These are phyloP conservation scores for Aspergillus sergii DNA, from an alignment of 2,329 filamentous ascomycete genomes.

Conservation along the genomic window DNA sequence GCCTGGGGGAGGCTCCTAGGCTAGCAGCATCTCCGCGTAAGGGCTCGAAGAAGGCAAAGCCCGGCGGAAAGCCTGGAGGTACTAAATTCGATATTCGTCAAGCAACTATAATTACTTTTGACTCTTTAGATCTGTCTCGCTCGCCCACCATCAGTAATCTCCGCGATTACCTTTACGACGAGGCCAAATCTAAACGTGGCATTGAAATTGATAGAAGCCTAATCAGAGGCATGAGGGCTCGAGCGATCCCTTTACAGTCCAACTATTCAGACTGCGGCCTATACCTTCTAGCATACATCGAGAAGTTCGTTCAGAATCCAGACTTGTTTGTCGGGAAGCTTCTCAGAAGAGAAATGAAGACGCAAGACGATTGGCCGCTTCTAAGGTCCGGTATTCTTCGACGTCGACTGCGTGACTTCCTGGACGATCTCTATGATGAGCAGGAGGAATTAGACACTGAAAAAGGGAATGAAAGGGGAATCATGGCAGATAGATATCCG, in stretches of 20 bases:
- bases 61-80: constrained; percentile 31
- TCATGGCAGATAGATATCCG: constrained; percentile 32
- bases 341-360: constrained; percentile 65
- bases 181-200: constrained; percentile 67
- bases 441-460: constrained; percentile 50
- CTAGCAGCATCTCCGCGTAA: constrained; percentile 16
- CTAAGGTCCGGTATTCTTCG: constrained; percentile 63
- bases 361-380: constrained; percentile 56
- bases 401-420: constrained; percentile 63
- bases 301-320: constrained; percentile 77
- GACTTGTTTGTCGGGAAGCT: constrained; percentile 69
- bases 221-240: constrained; percentile 68
- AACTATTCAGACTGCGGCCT: constrained; percentile 91
- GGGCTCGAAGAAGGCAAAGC: constrained; percentile 32
- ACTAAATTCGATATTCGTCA: constrained; percentile 54
- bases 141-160: constrained; percentile 66
- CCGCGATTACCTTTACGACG: constrained; percentile 74
- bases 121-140: constrained; percentile 74
- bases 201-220: constrained; percentile 49
- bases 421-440: constrained; percentile 64
- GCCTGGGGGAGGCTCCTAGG: constrained; percentile 17
- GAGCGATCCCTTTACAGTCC: constrained; percentile 73
- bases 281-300: constrained; percentile 80
- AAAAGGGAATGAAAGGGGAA: constrained; percentile 41
- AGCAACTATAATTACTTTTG: constrained; percentile 79